These are phyloP conservation scores for Penicillium flavigenum DNA, from an alignment of 495 filamentous ascomycete species.

Conservation along the genomic window DNA sequence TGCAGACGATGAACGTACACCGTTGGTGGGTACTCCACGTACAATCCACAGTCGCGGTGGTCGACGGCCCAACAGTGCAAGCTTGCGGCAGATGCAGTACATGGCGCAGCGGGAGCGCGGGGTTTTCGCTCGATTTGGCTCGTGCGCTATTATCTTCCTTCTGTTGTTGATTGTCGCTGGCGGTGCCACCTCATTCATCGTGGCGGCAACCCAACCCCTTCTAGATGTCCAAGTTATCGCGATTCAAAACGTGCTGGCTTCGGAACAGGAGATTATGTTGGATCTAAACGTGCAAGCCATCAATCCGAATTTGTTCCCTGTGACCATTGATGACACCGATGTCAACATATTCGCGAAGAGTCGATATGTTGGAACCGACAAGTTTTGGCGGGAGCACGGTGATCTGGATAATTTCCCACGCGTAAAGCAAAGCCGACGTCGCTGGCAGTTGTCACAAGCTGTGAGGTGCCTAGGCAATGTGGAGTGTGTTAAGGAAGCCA, in stretches of 20 bases:
- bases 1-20: constrained; percentile 88
- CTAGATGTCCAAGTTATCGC: constrained; percentile 70
- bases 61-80: constrained; percentile 57
- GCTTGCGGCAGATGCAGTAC: constrained; percentile 71
- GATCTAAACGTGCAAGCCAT: constrained; percentile 83
- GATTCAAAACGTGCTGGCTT: constrained; percentile 86
- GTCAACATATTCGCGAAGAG: constrained; percentile 93
- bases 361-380: constrained; percentile 74
- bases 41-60: constrained; percentile 59
- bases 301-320: constrained; percentile 87
- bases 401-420: constrained; percentile 35
- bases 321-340: constrained; percentile 80
- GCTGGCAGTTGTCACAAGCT: constrained; percentile 34
- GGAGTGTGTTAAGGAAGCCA: constrained; percentile 24
- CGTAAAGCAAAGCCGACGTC: constrained; percentile 37
- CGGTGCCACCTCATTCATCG: constrained; percentile 79
- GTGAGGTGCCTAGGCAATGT: constrained; percentile 29
- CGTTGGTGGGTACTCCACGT: constrained; percentile 69
- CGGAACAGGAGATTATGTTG: constrained; percentile 93
- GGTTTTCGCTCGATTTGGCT: constrained; percentile 69
- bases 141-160: constrained; percentile 71
- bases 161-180: constrained; percentile 75
- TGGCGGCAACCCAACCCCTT: constrained; percentile 87
- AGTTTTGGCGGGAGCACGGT: constrained; percentile 66
- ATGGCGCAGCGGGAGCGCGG: constrained; percentile 66